These are phyloP conservation scores for Pseudogymnoascus sp. DNA, from an alignment of 2,329 filamentous ascomycete species.

Conservation along the genomic window DNA sequence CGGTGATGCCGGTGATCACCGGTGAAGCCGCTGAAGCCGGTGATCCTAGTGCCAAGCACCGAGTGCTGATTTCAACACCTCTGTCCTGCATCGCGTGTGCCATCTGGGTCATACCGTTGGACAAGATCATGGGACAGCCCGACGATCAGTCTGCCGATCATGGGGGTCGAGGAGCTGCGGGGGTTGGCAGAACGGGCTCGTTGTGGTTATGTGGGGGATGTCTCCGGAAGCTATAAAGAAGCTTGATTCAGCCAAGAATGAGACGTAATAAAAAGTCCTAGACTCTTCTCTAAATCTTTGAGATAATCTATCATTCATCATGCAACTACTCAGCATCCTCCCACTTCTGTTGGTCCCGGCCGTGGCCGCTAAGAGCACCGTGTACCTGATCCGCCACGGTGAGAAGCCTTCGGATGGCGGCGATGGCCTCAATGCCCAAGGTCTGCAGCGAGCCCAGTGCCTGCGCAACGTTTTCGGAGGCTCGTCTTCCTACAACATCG, in stretches of 20 bases:
- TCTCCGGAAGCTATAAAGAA: not conserved
- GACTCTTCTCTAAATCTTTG: not conserved
- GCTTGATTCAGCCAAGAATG: not conserved
- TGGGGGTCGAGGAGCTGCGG: not conserved
- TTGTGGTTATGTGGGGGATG: not conserved
- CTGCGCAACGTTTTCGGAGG: slow-evolving; percentile 49
- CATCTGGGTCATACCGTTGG: not conserved
- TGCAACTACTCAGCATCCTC: not conserved
- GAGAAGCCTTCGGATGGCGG: slow-evolving; percentile 48
- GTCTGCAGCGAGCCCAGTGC: slow-evolving; percentile 52
- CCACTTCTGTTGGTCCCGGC: not conserved
- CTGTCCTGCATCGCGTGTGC: not conserved
- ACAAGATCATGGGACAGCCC: no score
- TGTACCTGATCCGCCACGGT: slow-evolving; percentile 58
- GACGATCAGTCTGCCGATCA: not conserved
- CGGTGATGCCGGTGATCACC: no score
- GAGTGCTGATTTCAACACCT: not conserved
- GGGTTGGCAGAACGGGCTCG: not conserved
- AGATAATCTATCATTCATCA: not conserved
- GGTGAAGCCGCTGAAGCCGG: no score
- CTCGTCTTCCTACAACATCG: slow-evolving; percentile 46
- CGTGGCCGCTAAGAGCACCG: slow-evolving; percentile 35
- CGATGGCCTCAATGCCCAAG: slow-evolving; percentile 43
- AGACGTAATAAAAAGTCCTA: not conserved
- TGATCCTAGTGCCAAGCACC: no score